Percentiles rank a stretch among this genome's conserved stretches.
Evolutionary conservation across 495 filamentous ascomycete genomes (phyloP).

Genomic region (Clohesyomyces aquaticus): DNA sequence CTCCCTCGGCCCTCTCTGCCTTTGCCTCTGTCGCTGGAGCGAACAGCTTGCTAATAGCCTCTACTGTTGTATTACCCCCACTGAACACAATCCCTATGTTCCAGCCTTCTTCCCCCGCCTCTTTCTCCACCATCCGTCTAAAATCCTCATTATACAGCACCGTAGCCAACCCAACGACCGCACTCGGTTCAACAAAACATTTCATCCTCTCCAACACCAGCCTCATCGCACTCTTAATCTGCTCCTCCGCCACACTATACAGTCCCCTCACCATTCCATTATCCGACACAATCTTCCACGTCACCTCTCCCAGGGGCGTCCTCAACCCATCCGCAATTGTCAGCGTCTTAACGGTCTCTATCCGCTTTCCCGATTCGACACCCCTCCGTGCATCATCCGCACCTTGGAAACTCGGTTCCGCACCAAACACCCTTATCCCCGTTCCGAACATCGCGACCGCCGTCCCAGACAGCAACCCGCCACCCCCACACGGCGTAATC

Average conservation of each 20-base stretch:
- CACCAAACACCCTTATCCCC: constrained; percentile 76
- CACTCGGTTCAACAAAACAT: constrained; percentile 87
- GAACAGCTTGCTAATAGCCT: constrained; percentile 72
- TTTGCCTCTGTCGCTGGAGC: constrained; percentile 36
- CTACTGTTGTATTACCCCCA: constrained; percentile 88
- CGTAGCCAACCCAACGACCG: constrained; percentile 82
- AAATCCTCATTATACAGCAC: constrained; percentile 87
- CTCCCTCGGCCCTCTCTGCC: constrained; percentile 47
- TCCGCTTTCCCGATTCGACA: constrained; percentile 61
- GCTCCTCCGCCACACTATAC: constrained; percentile 76
- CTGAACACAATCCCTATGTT: constrained; percentile 86
- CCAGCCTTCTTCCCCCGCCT: constrained; percentile 76
- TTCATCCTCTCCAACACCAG: constrained; percentile 90
- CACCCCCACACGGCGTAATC: constrained; percentile 85
- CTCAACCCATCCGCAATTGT: constrained; percentile 92
- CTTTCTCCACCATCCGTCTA: constrained; percentile 65
- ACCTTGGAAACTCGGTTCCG: constrained; percentile 82
- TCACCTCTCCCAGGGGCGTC: constrained; percentile 76
- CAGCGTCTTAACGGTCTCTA: constrained; percentile 68
- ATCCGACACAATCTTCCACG: constrained; percentile 83
- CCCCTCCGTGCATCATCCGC: constrained; percentile 81
- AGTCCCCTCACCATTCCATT: constrained; percentile 69
- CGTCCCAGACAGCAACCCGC: constrained; percentile 83
- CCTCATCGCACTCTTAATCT: constrained; percentile 77
- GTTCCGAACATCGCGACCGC: constrained; percentile 74